Conservation (phyloP, 352 stramenopile genomes). For the Phytophthora sp. region DNA sequence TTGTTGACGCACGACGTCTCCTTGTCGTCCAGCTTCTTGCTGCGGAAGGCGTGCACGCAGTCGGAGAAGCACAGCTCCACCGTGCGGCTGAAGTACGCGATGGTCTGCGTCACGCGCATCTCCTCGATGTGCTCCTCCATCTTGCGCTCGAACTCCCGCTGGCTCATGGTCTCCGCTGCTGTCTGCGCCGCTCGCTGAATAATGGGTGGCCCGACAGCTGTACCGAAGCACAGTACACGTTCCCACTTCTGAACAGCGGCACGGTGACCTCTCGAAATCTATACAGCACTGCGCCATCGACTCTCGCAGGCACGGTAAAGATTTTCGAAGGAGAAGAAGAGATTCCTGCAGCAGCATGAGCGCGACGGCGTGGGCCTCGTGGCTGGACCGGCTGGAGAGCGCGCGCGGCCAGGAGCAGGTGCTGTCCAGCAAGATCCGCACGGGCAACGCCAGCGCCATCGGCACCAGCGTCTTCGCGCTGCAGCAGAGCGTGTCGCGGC, state of each 20-base stretch:
- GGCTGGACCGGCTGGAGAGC: slow-evolving; percentile 84
- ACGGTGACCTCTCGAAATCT: too few relatives aligned
- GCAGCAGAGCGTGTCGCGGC: slow-evolving; percentile 81
- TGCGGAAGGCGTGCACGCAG: slow-evolving; percentile 91
- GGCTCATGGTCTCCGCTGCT: slow-evolving; percentile 48
- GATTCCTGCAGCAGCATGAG: slow-evolving; percentile 47
- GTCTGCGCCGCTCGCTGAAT: too few relatives aligned
- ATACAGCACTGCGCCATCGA: too few relatives aligned
- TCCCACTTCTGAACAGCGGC: too few relatives aligned
- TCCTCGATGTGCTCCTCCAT: slow-evolving; percentile 92
- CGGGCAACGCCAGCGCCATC: slow-evolving; percentile 61
- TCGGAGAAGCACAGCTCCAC: slow-evolving; percentile 91
- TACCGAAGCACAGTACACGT: too few relatives aligned
- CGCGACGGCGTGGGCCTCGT: slow-evolving; percentile 71
- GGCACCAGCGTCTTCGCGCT: slow-evolving; percentile 85
- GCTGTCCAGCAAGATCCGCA: slow-evolving; percentile 69
- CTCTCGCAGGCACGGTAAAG: too few relatives aligned
- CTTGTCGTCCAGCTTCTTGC: slow-evolving; percentile 92
- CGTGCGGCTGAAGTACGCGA: slow-evolving; percentile 90
- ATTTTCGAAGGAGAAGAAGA: neutral
- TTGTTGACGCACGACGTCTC: slow-evolving; percentile 89
- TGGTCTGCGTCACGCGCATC: slow-evolving; percentile 91
- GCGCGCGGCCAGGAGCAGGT: slow-evolving; percentile 71
- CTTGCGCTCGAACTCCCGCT: slow-evolving; percentile 89
- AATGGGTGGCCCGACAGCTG: too few relatives aligned